Evolutionary conservation across 192 early-diverging fungal genomes (phyloP).

Genomic region (Rhizophagus sp.): DNA sequence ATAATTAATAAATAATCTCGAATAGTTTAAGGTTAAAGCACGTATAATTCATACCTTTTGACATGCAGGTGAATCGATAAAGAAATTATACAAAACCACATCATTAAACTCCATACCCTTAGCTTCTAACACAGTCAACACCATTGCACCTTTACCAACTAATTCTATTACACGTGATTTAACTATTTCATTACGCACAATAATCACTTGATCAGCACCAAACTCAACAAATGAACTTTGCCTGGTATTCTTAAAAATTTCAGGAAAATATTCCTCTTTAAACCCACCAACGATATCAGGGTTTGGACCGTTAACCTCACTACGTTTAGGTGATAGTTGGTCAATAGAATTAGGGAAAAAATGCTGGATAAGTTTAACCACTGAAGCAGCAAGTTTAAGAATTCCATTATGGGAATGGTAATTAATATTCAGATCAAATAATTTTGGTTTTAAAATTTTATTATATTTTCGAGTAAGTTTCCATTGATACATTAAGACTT

Average conservation of each 20-base stretch:
- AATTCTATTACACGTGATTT: not conserved
- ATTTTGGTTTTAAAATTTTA: not conserved
- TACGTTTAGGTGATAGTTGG: not conserved
- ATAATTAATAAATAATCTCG: not conserved
- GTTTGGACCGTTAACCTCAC: slow-evolving; percentile 10
- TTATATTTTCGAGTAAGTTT: not conserved
- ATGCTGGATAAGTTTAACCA: not conserved
- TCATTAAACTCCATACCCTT: slow-evolving; percentile 29
- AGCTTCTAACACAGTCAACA: slow-evolving; percentile 13
- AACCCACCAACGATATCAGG: not conserved
- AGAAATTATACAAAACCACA: slow-evolving; percentile 28
- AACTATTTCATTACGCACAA: slow-evolving; percentile 5
- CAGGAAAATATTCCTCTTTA: not conserved
- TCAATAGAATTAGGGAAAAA: slow-evolving; percentile 28
- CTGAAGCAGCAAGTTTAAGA: slow-evolving; percentile 16
- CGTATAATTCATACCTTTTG: not conserved
- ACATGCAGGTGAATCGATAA: slow-evolving; percentile 16
- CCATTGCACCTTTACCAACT: not conserved
- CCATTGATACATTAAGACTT: slow-evolving; percentile 14
- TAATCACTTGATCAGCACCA: slow-evolving; percentile 24
- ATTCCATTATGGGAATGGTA: slow-evolving; percentile 28
- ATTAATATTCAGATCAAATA: slow-evolving; percentile 19
- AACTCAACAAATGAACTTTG: not conserved
- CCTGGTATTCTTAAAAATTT: not conserved
- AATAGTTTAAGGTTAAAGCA: not conserved